These are phyloP conservation scores for Leccinum ochraceum DNA, from an alignment of 768 basidiomycete genomes.

Conservation along the genomic window DNA sequence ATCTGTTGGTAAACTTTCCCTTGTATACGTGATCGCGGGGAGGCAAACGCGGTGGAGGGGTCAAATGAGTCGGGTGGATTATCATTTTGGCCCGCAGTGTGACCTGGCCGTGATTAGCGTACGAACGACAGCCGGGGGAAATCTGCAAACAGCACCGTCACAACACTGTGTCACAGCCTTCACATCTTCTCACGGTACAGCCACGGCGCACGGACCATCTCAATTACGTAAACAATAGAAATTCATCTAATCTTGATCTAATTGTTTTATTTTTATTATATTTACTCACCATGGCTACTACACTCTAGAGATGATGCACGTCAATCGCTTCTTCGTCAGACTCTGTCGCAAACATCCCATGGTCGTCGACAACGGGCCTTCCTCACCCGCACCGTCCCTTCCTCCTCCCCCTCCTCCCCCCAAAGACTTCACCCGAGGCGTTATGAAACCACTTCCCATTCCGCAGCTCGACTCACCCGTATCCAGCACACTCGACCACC, in stretches of 20 bases:
- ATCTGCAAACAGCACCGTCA: slow-evolving; percentile 29
- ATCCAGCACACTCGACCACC: not conserved
- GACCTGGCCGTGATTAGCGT: slow-evolving; percentile 39
- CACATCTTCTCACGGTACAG: slow-evolving; percentile 27
- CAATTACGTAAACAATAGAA: slow-evolving; percentile 4
- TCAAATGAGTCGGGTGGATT: slow-evolving; percentile 23
- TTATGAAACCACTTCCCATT: slow-evolving; percentile 25
- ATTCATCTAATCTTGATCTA: slow-evolving; percentile 11
- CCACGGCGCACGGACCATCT: slow-evolving; percentile 32
- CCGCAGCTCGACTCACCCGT: slow-evolving; percentile 14
- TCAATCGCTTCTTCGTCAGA: slow-evolving; percentile 8
- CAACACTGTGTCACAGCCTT: slow-evolving; percentile 30
- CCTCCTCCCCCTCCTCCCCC: slow-evolving; percentile 26
- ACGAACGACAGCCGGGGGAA: slow-evolving; percentile 38
- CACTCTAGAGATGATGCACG: not conserved
- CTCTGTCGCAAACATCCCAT: slow-evolving; percentile 20
- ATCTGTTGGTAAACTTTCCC: slow-evolving; percentile 56
- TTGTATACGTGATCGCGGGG: slow-evolving; percentile 46
- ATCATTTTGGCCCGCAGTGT: slow-evolving; percentile 38
- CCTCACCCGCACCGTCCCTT: slow-evolving; percentile 5
- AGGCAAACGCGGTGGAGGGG: slow-evolving; percentile 19
- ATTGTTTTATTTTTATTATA: not conserved
- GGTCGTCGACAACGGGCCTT: not conserved
- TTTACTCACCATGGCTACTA: slow-evolving; percentile 10
- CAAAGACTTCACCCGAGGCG: slow-evolving; percentile 15